A percentile compares a stretch with the other conserved stretches of the same genome.
phyloP scores from a whole-genome alignment of 805 yeast species.

The Diddensiella santjacobensis region DNA sequence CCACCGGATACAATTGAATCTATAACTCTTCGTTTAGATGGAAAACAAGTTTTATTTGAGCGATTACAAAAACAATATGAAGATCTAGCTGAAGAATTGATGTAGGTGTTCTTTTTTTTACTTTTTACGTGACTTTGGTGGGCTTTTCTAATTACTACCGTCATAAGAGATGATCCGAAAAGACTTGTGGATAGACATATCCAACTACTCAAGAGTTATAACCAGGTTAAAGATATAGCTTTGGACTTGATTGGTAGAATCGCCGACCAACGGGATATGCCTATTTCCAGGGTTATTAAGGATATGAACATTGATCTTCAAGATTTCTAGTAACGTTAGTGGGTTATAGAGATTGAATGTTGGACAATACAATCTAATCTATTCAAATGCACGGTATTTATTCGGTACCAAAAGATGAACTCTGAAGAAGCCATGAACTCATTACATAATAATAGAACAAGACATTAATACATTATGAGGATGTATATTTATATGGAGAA shows the following conservation, averaged over 20 bases:
- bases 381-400: neutral
- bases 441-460: no score
- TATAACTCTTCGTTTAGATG: neutral
- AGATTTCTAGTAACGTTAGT: neutral
- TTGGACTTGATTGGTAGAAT: conserved; percentile 53
- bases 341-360: neutral
- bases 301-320: conserved; percentile 43
- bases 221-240: conserved; percentile 62
- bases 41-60: neutral
- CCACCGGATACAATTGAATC: neutral
- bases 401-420: no score
- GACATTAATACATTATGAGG: no score
- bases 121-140: no score
- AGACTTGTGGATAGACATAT: conserved; percentile 51
- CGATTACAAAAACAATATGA: neutral
- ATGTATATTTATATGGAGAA: no score
- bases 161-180: conserved; percentile 36
- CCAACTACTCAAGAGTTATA: conserved; percentile 49
- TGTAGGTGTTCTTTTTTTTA: no score
- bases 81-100: neutral
- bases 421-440: neutral
- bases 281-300: conserved; percentile 45
- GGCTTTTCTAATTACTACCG: neutral
- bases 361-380: neutral
- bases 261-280: conserved; percentile 52